Percentiles rank a stretch among this genome's conserved stretches.
These are phyloP conservation scores for Plasmodium reichenowi DNA, from an alignment of 169 alveolate species.

Conservation along the genomic window DNA sequence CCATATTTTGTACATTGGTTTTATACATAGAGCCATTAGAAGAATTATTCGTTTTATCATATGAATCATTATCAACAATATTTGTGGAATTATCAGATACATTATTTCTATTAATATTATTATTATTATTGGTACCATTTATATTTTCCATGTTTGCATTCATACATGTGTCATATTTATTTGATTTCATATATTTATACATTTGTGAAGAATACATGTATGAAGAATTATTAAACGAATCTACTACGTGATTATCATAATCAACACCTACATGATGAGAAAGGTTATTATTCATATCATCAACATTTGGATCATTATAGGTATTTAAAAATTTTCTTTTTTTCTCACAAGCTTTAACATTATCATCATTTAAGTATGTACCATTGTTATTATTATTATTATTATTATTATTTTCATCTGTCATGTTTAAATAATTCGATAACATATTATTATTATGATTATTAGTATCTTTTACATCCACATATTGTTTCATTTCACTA, in stretches of 20 bases:
- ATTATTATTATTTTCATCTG: not conserved
- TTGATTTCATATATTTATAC: not conserved
- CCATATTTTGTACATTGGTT: conserved; percentile 2
- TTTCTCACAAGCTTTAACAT: not conserved
- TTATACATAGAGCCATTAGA: not conserved
- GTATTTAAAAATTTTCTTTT: not conserved
- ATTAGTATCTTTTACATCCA: not conserved
- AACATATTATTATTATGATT: not conserved
- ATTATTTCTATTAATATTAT: not conserved
- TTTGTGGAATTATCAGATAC: not conserved
- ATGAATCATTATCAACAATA: not conserved
- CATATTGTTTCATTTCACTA: conserved; percentile 1
- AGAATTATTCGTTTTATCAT: conserved; percentile 1
- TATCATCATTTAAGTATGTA: not conserved
- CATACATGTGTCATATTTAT: not conserved
- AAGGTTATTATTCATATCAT: not conserved
- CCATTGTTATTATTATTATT: not conserved
- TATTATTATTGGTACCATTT: not conserved
- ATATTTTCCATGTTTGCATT: not conserved
- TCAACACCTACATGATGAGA: not conserved
- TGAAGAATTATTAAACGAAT: not conserved
- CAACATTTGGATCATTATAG: not conserved
- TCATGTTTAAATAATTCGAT: not conserved
- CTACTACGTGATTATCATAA: not conserved
- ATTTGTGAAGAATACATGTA: not conserved